Conservation (phyloP, 495 filamentous ascomycete species). For the Neurospora tetrasperma region DNA sequence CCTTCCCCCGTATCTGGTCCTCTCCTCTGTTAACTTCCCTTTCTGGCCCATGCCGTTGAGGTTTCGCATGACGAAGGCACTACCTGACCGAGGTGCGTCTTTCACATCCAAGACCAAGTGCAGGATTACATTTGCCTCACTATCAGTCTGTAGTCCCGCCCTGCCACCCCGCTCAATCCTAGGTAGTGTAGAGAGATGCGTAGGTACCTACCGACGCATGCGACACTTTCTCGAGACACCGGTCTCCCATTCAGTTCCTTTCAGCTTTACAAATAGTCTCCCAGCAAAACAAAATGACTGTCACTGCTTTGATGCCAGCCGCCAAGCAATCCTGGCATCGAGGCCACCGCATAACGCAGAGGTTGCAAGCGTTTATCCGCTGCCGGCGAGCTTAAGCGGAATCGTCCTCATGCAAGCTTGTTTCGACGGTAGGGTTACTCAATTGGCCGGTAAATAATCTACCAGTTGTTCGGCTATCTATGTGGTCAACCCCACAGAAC, state of each 20-base stretch:
- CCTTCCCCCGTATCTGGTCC: neutral
- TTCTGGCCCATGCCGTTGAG: neutral
- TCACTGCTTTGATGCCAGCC: neutral
- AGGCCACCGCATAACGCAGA: neutral
- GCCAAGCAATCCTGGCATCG: neutral
- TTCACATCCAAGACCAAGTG: neutral
- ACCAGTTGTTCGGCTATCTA: conserved; percentile 2
- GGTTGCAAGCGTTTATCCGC: neutral
- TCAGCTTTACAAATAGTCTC: neutral
- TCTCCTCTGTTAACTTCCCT: neutral
- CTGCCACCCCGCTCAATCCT: neutral
- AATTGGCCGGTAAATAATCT: conserved; percentile 2
- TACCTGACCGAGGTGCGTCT: neutral
- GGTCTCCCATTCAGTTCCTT: neutral
- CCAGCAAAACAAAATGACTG: neutral
- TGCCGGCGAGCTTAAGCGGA: neutral
- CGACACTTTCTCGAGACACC: neutral
- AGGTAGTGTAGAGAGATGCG: neutral
- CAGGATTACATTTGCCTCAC: neutral
- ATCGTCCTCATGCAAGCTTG: conserved; percentile 10
- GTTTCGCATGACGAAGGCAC: neutral
- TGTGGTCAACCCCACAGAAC: neutral
- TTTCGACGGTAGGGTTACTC: conserved; percentile 5
- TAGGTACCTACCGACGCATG: neutral
- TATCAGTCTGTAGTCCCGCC: neutral